Evolutionary conservation across 2,329 filamentous ascomycete genomes (phyloP), one percentile per base, ranked within the genome.

Genomic region (Aspergillus sp.): DNA sequence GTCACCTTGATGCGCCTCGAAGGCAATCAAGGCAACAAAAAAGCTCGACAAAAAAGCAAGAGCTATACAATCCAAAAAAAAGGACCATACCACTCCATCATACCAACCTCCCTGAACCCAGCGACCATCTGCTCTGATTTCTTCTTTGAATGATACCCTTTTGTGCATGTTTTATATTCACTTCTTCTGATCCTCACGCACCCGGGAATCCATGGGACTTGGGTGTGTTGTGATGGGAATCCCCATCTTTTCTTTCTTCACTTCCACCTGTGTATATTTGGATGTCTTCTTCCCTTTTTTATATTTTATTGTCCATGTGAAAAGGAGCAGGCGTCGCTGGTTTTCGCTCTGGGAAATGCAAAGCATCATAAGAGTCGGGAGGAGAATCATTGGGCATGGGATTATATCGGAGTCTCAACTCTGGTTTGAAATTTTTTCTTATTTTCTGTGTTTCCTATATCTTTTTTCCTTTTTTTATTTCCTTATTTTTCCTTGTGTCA

Each of bases 91-190:
- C 49, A 56, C 23, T 43, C 39, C 17, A 58, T 47, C 38, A 36
- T 38, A 55, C 52, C 12, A 32, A 28, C 17, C 51, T 56, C 36
- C 51, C 54, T 53, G 52, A 47, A 36, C 41, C 48, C 48, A 60
- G 45, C 45, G 51, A 51, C 53, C 57, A 58, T 28, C 38, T 57
- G 43, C 52, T 43, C 60, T 58, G 41, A 58, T 58, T 55, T 63
- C 59, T 64, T 58, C 64, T 65, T 60, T 64, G 61, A 55, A 66
- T 70, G 65, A 69, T 69, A 69, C 63, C 62, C 65, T 65, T 61
- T 65, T 60, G 47, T 62, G 53, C 60, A 56, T 67, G 57, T 64
- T 60, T 47, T 51, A 50, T 63, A n/a, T 51, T 59, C 62, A 54
- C 55, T 55, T 64, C 59, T 66, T 66, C 59, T 57, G 30, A 52